A percentile compares a stretch with the other conserved stretches of the same genome.
Evolutionary conservation across 2,329 filamentous ascomycete species (phyloP).

Genomic region (Exserohilum turcica): DNA sequence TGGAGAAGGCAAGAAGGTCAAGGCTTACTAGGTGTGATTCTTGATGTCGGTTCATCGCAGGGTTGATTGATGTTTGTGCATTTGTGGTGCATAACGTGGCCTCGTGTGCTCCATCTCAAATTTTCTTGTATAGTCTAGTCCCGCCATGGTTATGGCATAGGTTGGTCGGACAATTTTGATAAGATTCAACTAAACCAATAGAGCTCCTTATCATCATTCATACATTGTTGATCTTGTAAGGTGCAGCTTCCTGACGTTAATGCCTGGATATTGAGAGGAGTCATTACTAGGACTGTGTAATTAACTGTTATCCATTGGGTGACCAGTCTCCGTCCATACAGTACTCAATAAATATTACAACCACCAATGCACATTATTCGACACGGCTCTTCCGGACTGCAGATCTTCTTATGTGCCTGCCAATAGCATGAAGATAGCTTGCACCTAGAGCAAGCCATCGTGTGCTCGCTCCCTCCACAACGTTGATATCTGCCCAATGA

Average conservation of each 20-base stretch:
- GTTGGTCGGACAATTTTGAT: neutral
- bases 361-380: too few relatives aligned
- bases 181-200: neutral
- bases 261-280: too few relatives aligned
- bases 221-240: too few relatives aligned
- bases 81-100: slow-evolving; percentile 23
- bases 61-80: neutral
- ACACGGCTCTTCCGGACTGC: too few relatives aligned
- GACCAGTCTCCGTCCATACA: too few relatives aligned
- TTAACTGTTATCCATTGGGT: neutral
- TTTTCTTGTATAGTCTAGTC: neutral
- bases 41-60: neutral
- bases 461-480: too few relatives aligned
- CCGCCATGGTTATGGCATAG: neutral
- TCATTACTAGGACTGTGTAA: too few relatives aligned
- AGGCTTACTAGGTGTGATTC: slow-evolving; percentile 20
- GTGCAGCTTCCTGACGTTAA: neutral
- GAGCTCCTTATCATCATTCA: neutral
- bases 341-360: too few relatives aligned
- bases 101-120: slow-evolving; percentile 1
- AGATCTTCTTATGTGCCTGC: too few relatives aligned
- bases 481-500: too few relatives aligned
- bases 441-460: too few relatives aligned
- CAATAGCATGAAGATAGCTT: too few relatives aligned
- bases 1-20: slow-evolving; percentile 40